A percentile compares a stretch with the other conserved stretches of the same genome.
These are phyloP conservation scores for Lepidium didymum DNA, from an alignment of 345 rosid genomes.

Conservation along the genomic window DNA sequence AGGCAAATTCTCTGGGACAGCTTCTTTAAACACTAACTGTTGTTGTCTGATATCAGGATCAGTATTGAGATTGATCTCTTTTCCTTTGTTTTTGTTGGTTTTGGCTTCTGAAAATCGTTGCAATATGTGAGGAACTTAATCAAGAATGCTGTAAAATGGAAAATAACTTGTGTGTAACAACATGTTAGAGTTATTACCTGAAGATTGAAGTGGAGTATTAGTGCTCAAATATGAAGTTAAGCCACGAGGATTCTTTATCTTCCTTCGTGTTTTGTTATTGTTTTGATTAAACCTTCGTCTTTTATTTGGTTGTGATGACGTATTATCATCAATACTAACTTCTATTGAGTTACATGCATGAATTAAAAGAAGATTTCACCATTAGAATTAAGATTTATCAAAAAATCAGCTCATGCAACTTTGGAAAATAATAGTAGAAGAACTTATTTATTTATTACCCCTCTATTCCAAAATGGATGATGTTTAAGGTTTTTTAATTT, in stretches of 20 bases:
- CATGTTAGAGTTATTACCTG: not conserved
- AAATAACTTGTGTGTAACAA: not conserved
- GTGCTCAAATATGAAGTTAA: not conserved
- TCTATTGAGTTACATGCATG: constrained; percentile 26
- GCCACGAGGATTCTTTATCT: not conserved
- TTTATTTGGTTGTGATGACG: too few species aligned
- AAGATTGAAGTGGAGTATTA: not conserved
- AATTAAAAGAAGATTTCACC: not conserved
- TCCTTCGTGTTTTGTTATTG: too few species aligned
- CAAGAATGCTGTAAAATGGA: not conserved
- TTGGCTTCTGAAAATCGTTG: not conserved
- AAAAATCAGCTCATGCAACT: not conserved
- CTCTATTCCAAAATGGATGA: too few species aligned
- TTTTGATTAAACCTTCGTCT: not conserved
- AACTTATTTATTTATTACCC: too few species aligned
- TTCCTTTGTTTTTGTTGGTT: not conserved
- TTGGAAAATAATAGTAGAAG: not conserved
- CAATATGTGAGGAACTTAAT: not conserved
- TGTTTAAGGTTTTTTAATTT: too few species aligned
- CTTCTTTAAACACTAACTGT: not conserved
- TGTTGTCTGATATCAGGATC: not conserved
- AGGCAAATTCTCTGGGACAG: not conserved
- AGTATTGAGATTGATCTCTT: not conserved
- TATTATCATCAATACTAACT: not conserved
- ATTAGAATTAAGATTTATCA: not conserved